phyloP scores from a whole-genome alignment of 805 yeast genomes.

The Hanseniaspora taiwanica region DNA sequence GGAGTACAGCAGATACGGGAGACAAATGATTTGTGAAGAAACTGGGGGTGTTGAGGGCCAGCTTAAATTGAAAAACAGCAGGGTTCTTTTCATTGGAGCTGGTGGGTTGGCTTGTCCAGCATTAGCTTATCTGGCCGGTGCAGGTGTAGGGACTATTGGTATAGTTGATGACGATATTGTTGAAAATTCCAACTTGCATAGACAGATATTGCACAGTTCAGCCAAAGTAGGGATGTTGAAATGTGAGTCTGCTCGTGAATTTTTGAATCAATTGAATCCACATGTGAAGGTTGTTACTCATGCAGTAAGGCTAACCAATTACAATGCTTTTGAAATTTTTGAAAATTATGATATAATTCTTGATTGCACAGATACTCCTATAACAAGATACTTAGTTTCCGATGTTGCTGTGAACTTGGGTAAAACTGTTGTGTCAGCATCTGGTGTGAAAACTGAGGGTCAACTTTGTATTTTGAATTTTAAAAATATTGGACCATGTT shows the following conservation, averaged over 20 bases:
- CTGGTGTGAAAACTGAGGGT: conserved; percentile 86
- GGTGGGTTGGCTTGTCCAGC: conserved; percentile 97
- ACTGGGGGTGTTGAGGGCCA: conserved; percentile 45
- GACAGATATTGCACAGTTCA: conserved; percentile 74
- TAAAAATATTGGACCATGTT: conserved; percentile 67
- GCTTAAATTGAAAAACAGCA: conserved; percentile 38
- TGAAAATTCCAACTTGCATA: conserved; percentile 72
- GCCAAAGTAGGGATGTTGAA: conserved; percentile 55
- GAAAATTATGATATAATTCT: conserved; percentile 58
- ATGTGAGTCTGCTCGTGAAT: conserved; percentile 62
- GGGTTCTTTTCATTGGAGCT: conserved; percentile 77
- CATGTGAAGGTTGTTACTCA: conserved; percentile 41
- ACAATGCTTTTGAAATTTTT: conserved; percentile 53
- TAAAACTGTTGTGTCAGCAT: conserved; percentile 75
- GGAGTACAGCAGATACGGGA: conserved; percentile 76
- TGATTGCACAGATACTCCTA: conserved; percentile 93
- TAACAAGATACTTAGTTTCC: conserved; percentile 71
- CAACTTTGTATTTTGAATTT: conserved; percentile 71
- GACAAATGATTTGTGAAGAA: conserved; percentile 89
- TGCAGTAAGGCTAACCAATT: conserved; percentile 35
- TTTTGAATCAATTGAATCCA: conserved; percentile 50
- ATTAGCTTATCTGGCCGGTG: conserved; percentile 66
- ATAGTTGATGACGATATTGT: conserved; percentile 81
- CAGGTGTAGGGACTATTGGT: conserved; percentile 79
- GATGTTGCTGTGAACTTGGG: conserved; percentile 64